Percentiles rank a stretch among this genome's conserved stretches.
Evolutionary conservation across 2,329 filamentous ascomycete genomes (phyloP).

Genomic region (Fusarium sacchari): DNA sequence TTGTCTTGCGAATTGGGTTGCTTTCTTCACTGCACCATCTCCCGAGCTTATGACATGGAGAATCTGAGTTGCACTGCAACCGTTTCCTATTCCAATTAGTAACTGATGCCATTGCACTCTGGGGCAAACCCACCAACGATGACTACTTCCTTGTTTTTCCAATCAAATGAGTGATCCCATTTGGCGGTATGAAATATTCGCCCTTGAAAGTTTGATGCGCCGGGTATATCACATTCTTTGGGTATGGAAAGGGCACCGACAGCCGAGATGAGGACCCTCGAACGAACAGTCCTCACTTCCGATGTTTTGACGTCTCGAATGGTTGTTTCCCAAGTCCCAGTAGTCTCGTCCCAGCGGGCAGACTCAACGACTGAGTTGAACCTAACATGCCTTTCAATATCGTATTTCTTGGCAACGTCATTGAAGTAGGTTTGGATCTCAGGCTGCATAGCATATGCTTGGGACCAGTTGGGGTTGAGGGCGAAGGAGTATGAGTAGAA

Average conservation of each 20-base stretch:
- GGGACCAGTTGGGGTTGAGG: conserved; percentile 43
- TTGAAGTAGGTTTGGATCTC: conserved; percentile 43
- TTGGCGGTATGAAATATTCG: conserved; percentile 39
- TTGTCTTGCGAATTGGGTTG: conserved; percentile 61
- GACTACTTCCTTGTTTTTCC: conserved; percentile 36
- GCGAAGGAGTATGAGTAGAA: conserved; percentile 46
- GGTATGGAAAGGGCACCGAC: conserved; percentile 40
- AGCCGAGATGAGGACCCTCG: conserved; percentile 39
- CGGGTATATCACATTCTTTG: conserved; percentile 36
- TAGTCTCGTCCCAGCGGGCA: conserved; percentile 36
- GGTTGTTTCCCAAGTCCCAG: conserved; percentile 31
- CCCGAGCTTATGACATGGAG: conserved; percentile 38
- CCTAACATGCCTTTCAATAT: conserved; percentile 31
- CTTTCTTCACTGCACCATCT: conserved; percentile 46
- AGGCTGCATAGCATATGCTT: conserved; percentile 40
- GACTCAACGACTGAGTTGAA: conserved; percentile 34
- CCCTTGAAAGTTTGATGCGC: conserved; percentile 32
- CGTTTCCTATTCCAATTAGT: conserved; percentile 29
- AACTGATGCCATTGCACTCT: accelerated
- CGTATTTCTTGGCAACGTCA: conserved; percentile 29
- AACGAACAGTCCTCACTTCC: not conserved
- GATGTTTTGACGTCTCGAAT: conserved; percentile 23
- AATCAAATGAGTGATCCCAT: conserved; percentile 44
- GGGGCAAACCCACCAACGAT: conserved; percentile 27
- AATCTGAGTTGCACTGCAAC: conserved; percentile 43